A percentile compares a stretch with the other conserved stretches of the same genome.
Evolutionary conservation across 2,329 filamentous ascomycete genomes (phyloP).

Genomic region (Akanthomyces lecanii): DNA sequence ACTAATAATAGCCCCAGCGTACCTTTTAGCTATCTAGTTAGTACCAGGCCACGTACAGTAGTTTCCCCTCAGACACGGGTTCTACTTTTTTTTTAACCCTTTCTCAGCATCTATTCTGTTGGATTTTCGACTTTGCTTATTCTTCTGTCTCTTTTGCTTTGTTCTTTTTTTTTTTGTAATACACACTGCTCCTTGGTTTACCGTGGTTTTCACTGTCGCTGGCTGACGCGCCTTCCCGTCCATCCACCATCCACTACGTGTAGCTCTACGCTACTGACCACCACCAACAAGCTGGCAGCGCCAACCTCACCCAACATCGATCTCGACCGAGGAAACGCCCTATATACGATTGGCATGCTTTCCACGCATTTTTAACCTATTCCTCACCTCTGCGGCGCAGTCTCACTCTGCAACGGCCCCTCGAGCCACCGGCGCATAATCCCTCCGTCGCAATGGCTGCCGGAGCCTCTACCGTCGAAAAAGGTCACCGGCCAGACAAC

Average conservation of each 20-base stretch:
- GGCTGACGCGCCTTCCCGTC: neutral
- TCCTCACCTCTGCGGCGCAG: neutral
- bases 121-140: neutral
- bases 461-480: neutral
- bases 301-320: neutral
- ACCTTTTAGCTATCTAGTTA: neutral
- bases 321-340: neutral
- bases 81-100: neutral
- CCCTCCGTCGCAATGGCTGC: neutral
- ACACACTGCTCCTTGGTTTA: no score
- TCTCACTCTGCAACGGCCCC: neutral
- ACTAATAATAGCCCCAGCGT: neutral
- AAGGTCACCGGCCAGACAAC: neutral
- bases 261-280: neutral
- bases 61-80: neutral
- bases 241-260: neutral
- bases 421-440: neutral
- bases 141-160: neutral
- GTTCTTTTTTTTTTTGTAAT: neutral
- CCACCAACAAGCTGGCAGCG: neutral
- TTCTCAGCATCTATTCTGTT: neutral
- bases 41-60: neutral
- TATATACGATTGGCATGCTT: slow-evolving; percentile 1
- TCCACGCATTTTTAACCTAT: neutral
- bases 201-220: neutral